phyloP scores from a whole-genome alignment of 306 rosid genomes.

The Quercus variabilis region DNA sequence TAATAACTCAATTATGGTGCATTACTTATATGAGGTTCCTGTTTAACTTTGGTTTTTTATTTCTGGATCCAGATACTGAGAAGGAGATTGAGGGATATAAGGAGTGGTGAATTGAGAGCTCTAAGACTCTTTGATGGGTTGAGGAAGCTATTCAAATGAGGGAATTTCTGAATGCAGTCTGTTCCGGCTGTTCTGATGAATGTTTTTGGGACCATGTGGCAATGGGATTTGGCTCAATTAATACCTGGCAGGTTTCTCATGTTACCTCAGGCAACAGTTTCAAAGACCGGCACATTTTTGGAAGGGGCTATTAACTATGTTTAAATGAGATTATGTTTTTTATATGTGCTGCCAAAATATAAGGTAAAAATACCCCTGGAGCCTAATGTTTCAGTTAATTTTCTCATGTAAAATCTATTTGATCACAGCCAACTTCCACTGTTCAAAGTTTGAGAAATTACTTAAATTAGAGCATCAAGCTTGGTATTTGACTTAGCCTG shows the following conservation, averaged over 20 bases:
- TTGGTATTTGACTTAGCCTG: no score
- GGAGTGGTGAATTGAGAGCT: slow-evolving; percentile 80
- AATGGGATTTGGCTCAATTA: slow-evolving; percentile 13
- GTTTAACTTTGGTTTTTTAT: neutral
- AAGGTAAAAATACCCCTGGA: no score
- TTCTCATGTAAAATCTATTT: neutral
- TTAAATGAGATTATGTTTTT: neutral
- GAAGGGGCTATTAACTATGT: neutral
- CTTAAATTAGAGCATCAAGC: no score
- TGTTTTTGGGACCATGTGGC: neutral
- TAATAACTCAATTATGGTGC: neutral
- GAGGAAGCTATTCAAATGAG: slow-evolving; percentile 63
- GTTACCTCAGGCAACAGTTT: neutral
- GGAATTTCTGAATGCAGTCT: slow-evolving; percentile 1
- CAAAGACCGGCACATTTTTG: neutral
- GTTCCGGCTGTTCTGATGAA: neutral
- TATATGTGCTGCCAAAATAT: no score
- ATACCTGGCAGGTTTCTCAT: neutral
- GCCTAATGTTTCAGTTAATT: neutral
- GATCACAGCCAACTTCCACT: neutral
- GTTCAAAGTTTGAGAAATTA: no score
- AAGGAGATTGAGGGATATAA: slow-evolving; percentile 72
- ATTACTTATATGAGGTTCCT: neutral
- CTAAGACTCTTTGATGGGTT: slow-evolving; percentile 68
- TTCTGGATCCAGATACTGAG: slow-evolving; percentile 65